These are phyloP conservation scores for Megacollybia marginata DNA, from an alignment of 768 basidiomycete species.

Conservation along the genomic window DNA sequence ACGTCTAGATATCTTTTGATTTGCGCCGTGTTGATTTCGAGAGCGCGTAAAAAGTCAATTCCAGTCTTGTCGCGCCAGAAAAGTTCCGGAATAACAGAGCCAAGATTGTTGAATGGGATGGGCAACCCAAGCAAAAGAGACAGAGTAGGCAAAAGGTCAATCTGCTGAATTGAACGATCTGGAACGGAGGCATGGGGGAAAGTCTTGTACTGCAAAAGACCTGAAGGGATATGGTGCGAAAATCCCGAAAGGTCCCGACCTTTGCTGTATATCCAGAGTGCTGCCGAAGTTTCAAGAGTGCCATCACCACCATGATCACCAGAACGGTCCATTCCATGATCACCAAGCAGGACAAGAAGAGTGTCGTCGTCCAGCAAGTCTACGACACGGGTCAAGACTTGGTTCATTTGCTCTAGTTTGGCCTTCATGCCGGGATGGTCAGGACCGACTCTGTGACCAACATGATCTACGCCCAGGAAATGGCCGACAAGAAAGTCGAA, in stretches of 20 bases:
- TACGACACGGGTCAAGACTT: slow-evolving; percentile 67
- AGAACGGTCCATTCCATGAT: slow-evolving; percentile 93
- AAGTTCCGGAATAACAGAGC: slow-evolving; percentile 84
- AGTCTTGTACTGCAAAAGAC: slow-evolving; percentile 42
- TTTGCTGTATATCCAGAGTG: slow-evolving; percentile 91
- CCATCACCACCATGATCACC: slow-evolving; percentile 97
- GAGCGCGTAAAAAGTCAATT: slow-evolving; percentile 44
- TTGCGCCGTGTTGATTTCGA: slow-evolving; percentile 67
- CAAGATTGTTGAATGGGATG: slow-evolving; percentile 94
- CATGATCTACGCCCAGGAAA: slow-evolving; percentile 94
- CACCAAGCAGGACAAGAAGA: slow-evolving; percentile 84
- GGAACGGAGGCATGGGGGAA: slow-evolving; percentile 53
- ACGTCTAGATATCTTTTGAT: slow-evolving; percentile 68
- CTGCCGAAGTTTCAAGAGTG: slow-evolving; percentile 75
- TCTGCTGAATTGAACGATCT: slow-evolving; percentile 77
- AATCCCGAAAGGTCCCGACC: slow-evolving; percentile 37
- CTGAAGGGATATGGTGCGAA: slow-evolving; percentile 31
- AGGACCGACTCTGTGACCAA: slow-evolving; percentile 90
- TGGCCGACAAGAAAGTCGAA: slow-evolving; percentile 93
- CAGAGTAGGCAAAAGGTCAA: slow-evolving; percentile 85
- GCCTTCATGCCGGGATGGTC: slow-evolving; percentile 78
- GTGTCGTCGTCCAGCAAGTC: slow-evolving; percentile 78
- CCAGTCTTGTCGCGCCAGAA: slow-evolving; percentile 52
- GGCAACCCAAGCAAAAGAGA: slow-evolving; percentile 88
- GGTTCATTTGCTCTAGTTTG: slow-evolving; percentile 87